Evolutionary conservation across 176 grass and related monocot species (phyloP).

Genomic region (Oryza nivara): DNA sequence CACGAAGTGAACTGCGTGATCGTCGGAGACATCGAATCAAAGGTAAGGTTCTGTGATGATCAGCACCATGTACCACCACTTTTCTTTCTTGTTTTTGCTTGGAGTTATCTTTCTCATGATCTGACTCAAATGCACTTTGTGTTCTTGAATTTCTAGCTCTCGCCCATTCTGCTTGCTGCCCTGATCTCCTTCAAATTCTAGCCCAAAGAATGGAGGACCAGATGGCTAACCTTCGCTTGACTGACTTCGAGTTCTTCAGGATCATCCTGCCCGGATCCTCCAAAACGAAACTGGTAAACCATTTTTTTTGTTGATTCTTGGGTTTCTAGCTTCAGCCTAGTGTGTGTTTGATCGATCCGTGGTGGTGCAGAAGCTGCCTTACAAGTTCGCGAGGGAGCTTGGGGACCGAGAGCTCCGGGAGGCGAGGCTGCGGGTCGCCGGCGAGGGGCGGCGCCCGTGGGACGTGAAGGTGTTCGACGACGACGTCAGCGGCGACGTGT

Average conservation of each 20-base stretch:
- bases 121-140: no score
- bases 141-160: no score
- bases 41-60: background rate
- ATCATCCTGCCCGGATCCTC: constrained; percentile 28
- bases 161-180: background rate
- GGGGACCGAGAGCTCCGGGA: constrained; percentile 13
- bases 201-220: background rate
- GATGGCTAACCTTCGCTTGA: background rate
- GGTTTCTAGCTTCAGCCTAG: background rate
- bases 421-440: constrained; percentile 31
- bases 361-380: constrained; percentile 40
- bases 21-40: background rate
- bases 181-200: background rate
- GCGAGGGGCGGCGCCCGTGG: constrained; percentile 10
- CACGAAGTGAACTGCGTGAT: background rate
- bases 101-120: background rate
- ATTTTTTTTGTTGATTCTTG: background rate
- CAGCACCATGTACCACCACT: no score
- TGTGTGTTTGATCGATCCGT: background rate
- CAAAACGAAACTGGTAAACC: constrained; percentile 21
- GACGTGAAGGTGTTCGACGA: constrained; percentile 27
- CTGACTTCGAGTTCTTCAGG: constrained; percentile 45
- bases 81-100: background rate
- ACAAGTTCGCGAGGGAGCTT: constrained; percentile 24
- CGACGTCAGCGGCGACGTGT: constrained; percentile 11